These are phyloP conservation scores for Berberis vulgaris DNA, from an alignment of 164 flowering plant species.

Conservation along the genomic window DNA sequence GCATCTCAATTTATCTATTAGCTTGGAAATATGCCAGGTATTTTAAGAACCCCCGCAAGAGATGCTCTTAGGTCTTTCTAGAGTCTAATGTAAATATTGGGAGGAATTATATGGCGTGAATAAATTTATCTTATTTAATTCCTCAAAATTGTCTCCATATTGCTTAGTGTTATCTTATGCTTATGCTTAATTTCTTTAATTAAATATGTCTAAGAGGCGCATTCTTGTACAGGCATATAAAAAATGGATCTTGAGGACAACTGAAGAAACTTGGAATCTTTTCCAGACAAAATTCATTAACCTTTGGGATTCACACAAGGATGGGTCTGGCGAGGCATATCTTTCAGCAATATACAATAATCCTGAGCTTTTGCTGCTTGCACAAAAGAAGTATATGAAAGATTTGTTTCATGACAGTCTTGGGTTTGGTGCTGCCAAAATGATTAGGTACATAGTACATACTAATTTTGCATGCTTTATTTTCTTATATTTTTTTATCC, in stretches of 20 bases:
- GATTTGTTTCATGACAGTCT: constrained; percentile 81
- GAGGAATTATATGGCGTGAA: background rate
- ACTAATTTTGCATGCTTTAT: background rate
- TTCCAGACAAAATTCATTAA: constrained; percentile 59
- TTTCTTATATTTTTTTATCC: background rate
- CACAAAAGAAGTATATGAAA: constrained; percentile 47
- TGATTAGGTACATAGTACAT: constrained; percentile 60
- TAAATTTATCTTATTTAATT: background rate
- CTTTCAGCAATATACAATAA: constrained; percentile 66
- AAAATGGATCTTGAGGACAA: constrained; percentile 69
- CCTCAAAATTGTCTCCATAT: background rate
- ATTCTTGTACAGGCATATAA: constrained; percentile 1
- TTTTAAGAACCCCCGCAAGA: too few species aligned
- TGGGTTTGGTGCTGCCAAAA: constrained; percentile 96
- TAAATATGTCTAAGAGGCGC: background rate
- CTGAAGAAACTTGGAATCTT: constrained; percentile 77
- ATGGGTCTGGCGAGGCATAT: constrained; percentile 89
- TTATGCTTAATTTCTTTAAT: background rate
- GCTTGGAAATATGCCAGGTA: too few species aligned
- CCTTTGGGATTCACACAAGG: constrained; percentile 71
- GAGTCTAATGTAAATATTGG: background rate
- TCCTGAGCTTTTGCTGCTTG: constrained; percentile 43
- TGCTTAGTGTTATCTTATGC: background rate
- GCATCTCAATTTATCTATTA: too few species aligned
- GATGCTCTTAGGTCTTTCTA: too few species aligned